A percentile compares a stretch with the other conserved stretches of the same genome.
These are phyloP conservation scores for Boletus sp. DNA, from an alignment of 1,284 basidiomycete species.

Conservation along the genomic window DNA sequence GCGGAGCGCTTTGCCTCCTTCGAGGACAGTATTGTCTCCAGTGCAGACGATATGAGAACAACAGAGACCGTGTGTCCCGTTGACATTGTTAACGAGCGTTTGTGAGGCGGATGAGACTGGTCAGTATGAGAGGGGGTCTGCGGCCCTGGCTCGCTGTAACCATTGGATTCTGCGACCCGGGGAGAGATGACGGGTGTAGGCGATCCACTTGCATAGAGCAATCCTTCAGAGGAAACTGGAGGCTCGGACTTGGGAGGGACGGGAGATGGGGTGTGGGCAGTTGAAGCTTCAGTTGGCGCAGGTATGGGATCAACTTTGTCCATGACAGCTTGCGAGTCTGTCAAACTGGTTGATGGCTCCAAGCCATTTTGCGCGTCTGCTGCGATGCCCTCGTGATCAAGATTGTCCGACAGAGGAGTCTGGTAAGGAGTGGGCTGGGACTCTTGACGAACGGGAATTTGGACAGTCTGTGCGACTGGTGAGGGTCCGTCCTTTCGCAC, in stretches of 20 bases:
- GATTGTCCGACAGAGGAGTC: not conserved
- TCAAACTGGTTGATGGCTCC: conserved; percentile 3
- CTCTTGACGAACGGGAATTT: conserved; percentile 6
- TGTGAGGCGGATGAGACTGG: conserved; percentile 32
- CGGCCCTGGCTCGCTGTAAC: conserved; percentile 11
- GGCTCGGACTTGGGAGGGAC: conserved; percentile 2
- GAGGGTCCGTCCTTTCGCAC: conserved; percentile 6
- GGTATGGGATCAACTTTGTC: conserved; percentile 4
- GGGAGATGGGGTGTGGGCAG: conserved; percentile 1
- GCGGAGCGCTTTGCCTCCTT: conserved; percentile 85
- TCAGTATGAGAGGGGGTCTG: conserved; percentile 19
- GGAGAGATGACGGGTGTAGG: conserved; percentile 6
- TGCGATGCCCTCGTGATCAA: not conserved
- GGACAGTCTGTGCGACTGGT: conserved; percentile 9
- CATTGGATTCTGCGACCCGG: conserved; percentile 12
- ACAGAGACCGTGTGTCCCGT: conserved; percentile 70
- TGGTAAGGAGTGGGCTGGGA: conserved; percentile 8
- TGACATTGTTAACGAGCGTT: conserved; percentile 68
- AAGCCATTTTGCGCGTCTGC: not conserved
- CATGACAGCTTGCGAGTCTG: conserved; percentile 3
- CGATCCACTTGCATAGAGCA: conserved; percentile 2
- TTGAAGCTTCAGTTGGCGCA: conserved; percentile 1
- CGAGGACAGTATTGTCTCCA: conserved; percentile 83
- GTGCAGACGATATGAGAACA: conserved; percentile 79
- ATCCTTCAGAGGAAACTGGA: conserved; percentile 8